Conservation (phyloP, 2,329 filamentous ascomycete genomes). For the Amylocarpus encephaloides region DNA sequence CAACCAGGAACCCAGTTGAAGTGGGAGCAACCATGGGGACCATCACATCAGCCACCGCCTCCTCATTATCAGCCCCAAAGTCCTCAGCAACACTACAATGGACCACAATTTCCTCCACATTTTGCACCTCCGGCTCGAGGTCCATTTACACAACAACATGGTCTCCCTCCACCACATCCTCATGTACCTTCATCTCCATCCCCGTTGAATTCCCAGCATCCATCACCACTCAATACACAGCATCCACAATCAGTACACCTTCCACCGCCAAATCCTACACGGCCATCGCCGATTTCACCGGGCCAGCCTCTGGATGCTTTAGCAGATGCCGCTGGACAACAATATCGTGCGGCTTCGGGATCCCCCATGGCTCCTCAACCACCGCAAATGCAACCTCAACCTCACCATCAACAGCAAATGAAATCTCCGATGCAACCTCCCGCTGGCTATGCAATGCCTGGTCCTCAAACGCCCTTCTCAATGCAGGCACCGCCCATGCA, state of each 20-base stretch:
- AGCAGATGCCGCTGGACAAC: conserved; percentile 30
- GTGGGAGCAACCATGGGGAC: conserved; percentile 27
- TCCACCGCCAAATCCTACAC: conserved; percentile 22
- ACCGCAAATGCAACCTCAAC: conserved; percentile 1
- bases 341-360: conserved; percentile 26
- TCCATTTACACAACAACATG: conserved; percentile 9
- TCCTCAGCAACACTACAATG: neutral
- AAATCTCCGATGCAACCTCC: neutral
- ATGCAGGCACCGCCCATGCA: conserved; percentile 18
- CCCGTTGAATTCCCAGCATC: conserved; percentile 12
- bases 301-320: conserved; percentile 27
- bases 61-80: conserved; percentile 9
- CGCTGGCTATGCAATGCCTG: conserved; percentile 1
- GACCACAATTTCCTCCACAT: conserved; percentile 10
- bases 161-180: conserved; percentile 23
- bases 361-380: conserved; percentile 26
- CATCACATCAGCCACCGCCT: conserved; percentile 10
- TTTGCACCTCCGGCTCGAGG: conserved; percentile 6
- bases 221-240: neutral
- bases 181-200: conserved; percentile 31
- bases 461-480: conserved; percentile 14
- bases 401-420: neutral
- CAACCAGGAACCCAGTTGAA: conserved; percentile 12
- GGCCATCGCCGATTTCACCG: conserved; percentile 18
- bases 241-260: conserved; percentile 5